Evolutionary conservation across 1,284 basidiomycete genomes (phyloP), one percentile per base, ranked within the genome.

Genomic region (Trametes pubescens): DNA sequence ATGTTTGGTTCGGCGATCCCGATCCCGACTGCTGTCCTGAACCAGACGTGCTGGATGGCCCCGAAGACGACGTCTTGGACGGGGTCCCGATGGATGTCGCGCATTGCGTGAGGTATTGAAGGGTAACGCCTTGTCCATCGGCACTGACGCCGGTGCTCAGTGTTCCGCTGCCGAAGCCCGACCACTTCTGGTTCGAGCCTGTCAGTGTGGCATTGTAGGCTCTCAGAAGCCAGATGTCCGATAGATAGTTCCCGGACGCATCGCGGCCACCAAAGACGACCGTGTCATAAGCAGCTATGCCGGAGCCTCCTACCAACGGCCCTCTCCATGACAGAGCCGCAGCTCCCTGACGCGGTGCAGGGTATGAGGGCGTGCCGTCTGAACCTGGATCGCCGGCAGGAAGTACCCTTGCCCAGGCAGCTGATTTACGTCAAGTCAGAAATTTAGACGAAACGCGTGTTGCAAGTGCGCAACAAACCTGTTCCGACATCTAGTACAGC

Each of bases 201-300:
- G 83, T 84, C 49, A 91, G 71, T 35, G 81, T 75, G 9, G 80
- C 89, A 62, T 82, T 81, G 73, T 93, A 93, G 2, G 89, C 84
- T 57, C 92, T 81, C 64, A 94, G 79, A 18, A 94, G 74, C 92
- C 92, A 94, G 10, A 94, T 72, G 57, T 94, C 92, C 48, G 85
- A 82, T 4, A 92, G 79, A 71, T 91, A 88, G 46, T 81, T 84
- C 21, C 92, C 92, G 57, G 78, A 73, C 38, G 80, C 78, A 74
- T 92, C 90, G 69, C 84, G 82, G 29, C 92, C 92, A 51, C 92
- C 92, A 70, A 91, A 94, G 13, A 94, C 84, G 52, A 94, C 82
- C n/a, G 85, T 90, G 72, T 94, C 92, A 29, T 90, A 81, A 37
- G 83, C 85, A n/a, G 72, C 70, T 37, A 72, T 74, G 24, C 83